Evolutionary conservation across 2,329 filamentous ascomycete species (phyloP), one percentile per base, ranked within the genome.

Genomic region (Epichloe aotearoae): DNA sequence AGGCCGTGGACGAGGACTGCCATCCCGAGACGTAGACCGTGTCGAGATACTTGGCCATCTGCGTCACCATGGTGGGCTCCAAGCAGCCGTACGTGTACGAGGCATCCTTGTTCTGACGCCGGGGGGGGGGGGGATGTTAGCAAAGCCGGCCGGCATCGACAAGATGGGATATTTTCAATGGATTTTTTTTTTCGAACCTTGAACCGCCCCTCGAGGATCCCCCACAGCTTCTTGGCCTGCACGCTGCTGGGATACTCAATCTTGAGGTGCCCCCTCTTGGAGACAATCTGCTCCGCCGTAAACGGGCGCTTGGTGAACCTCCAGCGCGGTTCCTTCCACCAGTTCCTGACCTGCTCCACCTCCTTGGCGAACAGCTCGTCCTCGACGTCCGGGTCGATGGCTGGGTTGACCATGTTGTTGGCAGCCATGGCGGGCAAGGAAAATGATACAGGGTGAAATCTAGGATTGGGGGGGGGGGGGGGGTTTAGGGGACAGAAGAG

Each of bases 31-130:
- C 93, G 68, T 98, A 98, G 66, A 98, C 88, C 36, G 93, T 98
- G 66, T 98, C 93, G 55, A 98, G 78, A 69, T 94, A 97, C 72
- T 97, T 95, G 61, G 91, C 91, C 93, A 98, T 98, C 70, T 98
- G 93, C 30, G 93, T 97, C 66, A 98, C 80, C 87, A 96, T 96
- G 51, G 95, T 95, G 11, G 93, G 93, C 66, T 98, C 93, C 57
- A 98, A 77, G 72, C 93, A 97, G 63, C 93, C 93, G 66, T 96
- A 98, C 52, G 93, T 98, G 73, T 84, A 95, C 70, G 88, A 94
- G 46, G 87, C 87, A 63, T 93, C 86, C 61, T 82, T 81, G 64
- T 30, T 30, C 26, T 30, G 26, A 26, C 23, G 7, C 1, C 2
- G 1, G 23, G 26, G 6, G 6, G 2, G 0, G 7, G 7, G 1